Conservation (phyloP, 2,329 filamentous ascomycete species). For the Epichloe coenophiala region DNA sequence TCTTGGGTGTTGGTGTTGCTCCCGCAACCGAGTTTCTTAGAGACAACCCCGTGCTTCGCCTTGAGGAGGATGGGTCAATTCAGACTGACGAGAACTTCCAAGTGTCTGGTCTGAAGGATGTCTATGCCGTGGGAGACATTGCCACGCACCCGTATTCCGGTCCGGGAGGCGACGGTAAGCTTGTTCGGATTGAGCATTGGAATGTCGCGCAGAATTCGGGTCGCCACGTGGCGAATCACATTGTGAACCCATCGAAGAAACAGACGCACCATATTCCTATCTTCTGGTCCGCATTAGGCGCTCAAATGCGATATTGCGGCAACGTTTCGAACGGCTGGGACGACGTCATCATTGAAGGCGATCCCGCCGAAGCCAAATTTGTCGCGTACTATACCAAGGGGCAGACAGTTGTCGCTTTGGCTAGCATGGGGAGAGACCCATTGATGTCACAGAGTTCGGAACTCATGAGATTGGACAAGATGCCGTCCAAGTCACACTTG, state of each 20-base stretch:
- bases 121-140: conserved; percentile 91
- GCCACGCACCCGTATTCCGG: conserved; percentile 90
- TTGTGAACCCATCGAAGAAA: conserved; percentile 47
- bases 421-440: conserved; percentile 82
- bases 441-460: conserved; percentile 71
- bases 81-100: conserved; percentile 68
- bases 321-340: conserved; percentile 74
- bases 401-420: conserved; percentile 78
- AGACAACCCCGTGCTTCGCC: conserved; percentile 52
- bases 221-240: conserved; percentile 63
- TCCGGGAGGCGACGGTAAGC: conserved; percentile 62
- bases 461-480: conserved; percentile 69
- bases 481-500: conserved; percentile 71
- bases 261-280: conserved; percentile 74
- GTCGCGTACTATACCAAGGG: conserved; percentile 80
- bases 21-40: conserved; percentile 76
- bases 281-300: conserved; percentile 90
- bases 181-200: conserved; percentile 91
- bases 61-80: conserved; percentile 78
- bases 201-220: conserved; percentile 93
- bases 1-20: conserved; percentile 78
- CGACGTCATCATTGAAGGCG: conserved; percentile 67
- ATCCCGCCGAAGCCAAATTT: conserved; percentile 67
- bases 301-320: conserved; percentile 86
- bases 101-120: conserved; percentile 62